Evolutionary conservation across 2,329 filamentous ascomycete species (phyloP).

Genomic region (Colletotrichum noveboracense): DNA sequence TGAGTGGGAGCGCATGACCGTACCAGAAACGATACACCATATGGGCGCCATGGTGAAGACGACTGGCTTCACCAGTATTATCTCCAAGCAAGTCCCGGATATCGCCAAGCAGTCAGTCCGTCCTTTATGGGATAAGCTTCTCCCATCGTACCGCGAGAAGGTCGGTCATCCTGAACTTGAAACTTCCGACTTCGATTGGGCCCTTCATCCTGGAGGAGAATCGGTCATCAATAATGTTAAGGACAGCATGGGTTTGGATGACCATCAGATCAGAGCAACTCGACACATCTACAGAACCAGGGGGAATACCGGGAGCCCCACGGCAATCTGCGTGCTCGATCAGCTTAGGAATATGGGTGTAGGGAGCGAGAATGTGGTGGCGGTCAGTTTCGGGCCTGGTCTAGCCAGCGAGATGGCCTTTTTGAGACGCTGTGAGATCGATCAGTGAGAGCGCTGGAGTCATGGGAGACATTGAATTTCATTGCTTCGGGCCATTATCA

Average conservation of each 20-base stretch:
- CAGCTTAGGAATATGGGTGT: background rate
- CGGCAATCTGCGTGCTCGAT: slow-evolving; percentile 1
- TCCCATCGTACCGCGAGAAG: background rate
- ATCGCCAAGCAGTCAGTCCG: background rate
- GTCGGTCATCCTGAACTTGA: background rate
- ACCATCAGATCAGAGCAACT: slow-evolving; percentile 1
- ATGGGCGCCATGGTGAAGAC: slow-evolving; percentile 7
- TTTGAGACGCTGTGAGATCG: background rate
- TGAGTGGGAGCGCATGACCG: background rate
- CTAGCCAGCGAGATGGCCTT: slow-evolving; percentile 8
- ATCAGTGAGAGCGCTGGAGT: background rate
- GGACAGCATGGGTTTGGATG: background rate
- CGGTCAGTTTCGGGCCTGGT: background rate
- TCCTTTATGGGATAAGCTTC: background rate
- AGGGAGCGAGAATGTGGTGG: slow-evolving; percentile 1
- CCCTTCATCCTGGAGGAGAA: background rate
- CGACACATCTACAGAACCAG: background rate
- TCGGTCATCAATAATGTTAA: background rate
- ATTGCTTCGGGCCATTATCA: background rate
- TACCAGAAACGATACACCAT: background rate
- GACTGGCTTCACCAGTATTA: slow-evolving; percentile 3
- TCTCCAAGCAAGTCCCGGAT: background rate
- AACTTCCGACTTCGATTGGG: slow-evolving; percentile 1
- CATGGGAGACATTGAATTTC: background rate
- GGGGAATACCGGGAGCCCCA: slow-evolving; percentile 2